Conservation (phyloP, 192 early-diverging fungal species). For the Entomortierella chlamydospora region DNA sequence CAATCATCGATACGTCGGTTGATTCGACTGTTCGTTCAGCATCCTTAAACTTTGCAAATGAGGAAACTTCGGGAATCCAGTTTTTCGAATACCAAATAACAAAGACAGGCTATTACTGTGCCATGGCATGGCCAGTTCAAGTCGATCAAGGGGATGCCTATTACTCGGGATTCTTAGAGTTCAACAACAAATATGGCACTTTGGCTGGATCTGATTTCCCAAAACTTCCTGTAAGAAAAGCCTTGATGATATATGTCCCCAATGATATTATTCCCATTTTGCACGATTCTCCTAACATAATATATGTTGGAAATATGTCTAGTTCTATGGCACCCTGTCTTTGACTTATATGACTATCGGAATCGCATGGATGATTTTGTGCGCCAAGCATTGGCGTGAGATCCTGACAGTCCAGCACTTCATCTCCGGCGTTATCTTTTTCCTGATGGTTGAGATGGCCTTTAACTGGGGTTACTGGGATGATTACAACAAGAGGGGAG, state of each 20-base stretch:
- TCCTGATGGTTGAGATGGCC: constrained; percentile 91
- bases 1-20: constrained; percentile 65
- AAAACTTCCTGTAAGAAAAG: constrained; percentile 76
- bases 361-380: constrained; percentile 80
- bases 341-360: constrained; percentile 82
- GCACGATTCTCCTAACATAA: neutral
- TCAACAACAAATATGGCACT: constrained; percentile 84
- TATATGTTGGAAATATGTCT: neutral
- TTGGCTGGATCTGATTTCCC: constrained; percentile 91
- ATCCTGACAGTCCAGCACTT: constrained; percentile 94
- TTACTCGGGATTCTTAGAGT: constrained; percentile 71
- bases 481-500: constrained; percentile 73
- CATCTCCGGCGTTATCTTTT: constrained; percentile 84
- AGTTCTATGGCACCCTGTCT: constrained; percentile 84
- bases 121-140: constrained; percentile 58
- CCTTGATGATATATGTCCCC: too few relatives aligned
- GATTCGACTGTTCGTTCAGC: constrained; percentile 38
- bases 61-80: constrained; percentile 52
- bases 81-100: constrained; percentile 73
- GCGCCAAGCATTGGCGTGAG: constrained; percentile 86
- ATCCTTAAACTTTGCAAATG: constrained; percentile 40
- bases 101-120: constrained; percentile 90
- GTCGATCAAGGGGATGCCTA: constrained; percentile 6
- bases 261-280: neutral
- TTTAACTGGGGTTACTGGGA: constrained; percentile 91